Evolutionary conservation across 2,329 filamentous ascomycete genomes (phyloP).

Genomic region (Saccharata proteae): DNA sequence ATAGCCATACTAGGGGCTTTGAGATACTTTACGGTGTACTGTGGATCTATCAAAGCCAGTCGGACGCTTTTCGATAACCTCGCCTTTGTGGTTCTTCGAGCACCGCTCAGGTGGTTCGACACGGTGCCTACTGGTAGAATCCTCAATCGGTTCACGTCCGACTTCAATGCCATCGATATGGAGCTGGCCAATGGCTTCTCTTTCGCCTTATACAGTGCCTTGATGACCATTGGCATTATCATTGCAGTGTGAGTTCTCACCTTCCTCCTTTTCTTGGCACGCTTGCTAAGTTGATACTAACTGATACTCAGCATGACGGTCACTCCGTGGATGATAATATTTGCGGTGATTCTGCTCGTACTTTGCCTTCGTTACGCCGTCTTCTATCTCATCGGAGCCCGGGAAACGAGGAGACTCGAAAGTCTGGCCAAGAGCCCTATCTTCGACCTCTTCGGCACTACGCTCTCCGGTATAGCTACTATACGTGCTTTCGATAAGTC

Average conservation of each 20-base stretch:
- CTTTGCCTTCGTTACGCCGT: slow-evolving; percentile 47
- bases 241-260: slow-evolving; percentile 38
- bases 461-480: slow-evolving; percentile 59
- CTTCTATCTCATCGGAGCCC: slow-evolving; percentile 55
- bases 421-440: slow-evolving; percentile 67
- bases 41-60: slow-evolving; percentile 58
- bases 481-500: slow-evolving; percentile 65
- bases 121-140: slow-evolving; percentile 67
- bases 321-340: slow-evolving; percentile 6
- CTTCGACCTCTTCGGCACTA: slow-evolving; percentile 67
- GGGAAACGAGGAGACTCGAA: slow-evolving; percentile 67
- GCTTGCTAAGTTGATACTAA: slow-evolving; percentile 1
- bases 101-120: slow-evolving; percentile 53
- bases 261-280: background rate
- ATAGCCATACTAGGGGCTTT: slow-evolving; percentile 48
- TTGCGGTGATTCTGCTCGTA: slow-evolving; percentile 37
- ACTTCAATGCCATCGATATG: slow-evolving; percentile 60
- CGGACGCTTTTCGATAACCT: slow-evolving; percentile 54
- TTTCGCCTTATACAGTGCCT: slow-evolving; percentile 41
- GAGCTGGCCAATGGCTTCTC: slow-evolving; percentile 7
- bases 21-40: slow-evolving; percentile 51
- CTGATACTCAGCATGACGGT: slow-evolving; percentile 5
- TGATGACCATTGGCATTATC: slow-evolving; percentile 54
- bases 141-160: slow-evolving; percentile 65
- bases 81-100: slow-evolving; percentile 54